phyloP scores from a whole-genome alignment of 2,329 filamentous ascomycete genomes.

The Stenocarpella maydis region DNA sequence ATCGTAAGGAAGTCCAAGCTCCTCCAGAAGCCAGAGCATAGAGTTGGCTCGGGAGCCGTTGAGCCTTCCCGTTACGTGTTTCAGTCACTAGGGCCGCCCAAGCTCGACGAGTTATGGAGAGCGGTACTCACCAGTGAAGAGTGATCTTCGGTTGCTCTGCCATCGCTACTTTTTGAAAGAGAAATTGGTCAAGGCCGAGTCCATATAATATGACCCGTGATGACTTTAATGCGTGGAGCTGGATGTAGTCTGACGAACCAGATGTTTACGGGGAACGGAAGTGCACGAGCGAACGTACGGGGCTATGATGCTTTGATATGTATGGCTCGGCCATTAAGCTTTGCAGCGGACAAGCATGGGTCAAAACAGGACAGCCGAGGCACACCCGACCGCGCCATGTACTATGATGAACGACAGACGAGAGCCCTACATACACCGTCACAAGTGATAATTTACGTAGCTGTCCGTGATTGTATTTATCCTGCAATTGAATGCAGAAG shows the following conservation, averaged over 20 bases:
- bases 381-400: background rate
- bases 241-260: background rate
- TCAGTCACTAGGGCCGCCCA: background rate
- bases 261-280: background rate
- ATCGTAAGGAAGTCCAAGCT: slow-evolving; percentile 81
- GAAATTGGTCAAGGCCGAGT: background rate
- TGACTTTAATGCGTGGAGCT: background rate
- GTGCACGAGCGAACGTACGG: background rate
- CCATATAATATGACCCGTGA: background rate
- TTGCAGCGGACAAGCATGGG: background rate
- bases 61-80: slow-evolving; percentile 66
- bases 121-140: slow-evolving; percentile 37
- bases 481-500: background rate
- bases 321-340: slow-evolving; percentile 6
- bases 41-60: slow-evolving; percentile 83
- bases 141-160: slow-evolving; percentile 37
- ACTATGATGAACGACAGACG: background rate
- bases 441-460: background rate
- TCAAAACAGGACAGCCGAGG: slow-evolving; percentile 20
- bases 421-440: background rate
- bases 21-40: slow-evolving; percentile 86
- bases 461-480: background rate
- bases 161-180: slow-evolving; percentile 2
- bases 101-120: background rate
- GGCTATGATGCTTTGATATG: slow-evolving; percentile 6